Evolutionary conservation across 192 early-diverging fungal species (phyloP), one percentile per base, ranked within the genome.

Genomic region (Linderina pennispora): DNA sequence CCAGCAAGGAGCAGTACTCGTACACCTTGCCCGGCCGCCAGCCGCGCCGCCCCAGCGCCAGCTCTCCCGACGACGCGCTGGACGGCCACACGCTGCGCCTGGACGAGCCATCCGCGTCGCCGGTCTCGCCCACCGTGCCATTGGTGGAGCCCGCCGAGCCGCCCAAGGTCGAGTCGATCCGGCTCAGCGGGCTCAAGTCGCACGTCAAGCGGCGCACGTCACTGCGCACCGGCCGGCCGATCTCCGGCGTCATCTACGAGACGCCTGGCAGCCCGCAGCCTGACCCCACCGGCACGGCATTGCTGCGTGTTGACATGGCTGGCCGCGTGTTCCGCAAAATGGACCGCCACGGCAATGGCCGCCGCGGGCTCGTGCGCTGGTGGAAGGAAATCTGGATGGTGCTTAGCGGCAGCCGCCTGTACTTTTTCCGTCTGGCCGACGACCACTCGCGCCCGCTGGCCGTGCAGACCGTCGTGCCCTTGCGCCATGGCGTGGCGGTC

Each of bases 381-480:
- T 89, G 87, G 87, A 78, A 81, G 66, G 74, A 79, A 14, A 74
- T 82, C n/a, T 84, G 85, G 53, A 76, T 89, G 39, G 81, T 87
- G 15, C 61, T 89, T 23, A 83, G 82, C 54, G 87, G 87, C 20
- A 87, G 82, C 35, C 82, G 85, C 21, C 65, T 89, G 35, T 77
- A 87, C 36, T 80, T 89, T 33, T 86, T 89, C 65, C 65, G 72
- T 4, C 45, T 53, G 20, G 74, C 74, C 10, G 82, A 84, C 40
- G 36, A 64, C 7, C 68, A 68, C 43, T 80, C 80, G 36, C 23
- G 43, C 31, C 55, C 60, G 11, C 52, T 63, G 46, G 26, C 55
- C 0, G 49, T 69, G 13, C 62, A 65, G 65, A 40, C 77, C 34
- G 55, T 87, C 28, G 56, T 81, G 6, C 79, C 85, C 31, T 74